These are phyloP conservation scores for Ogataea thermomethanolica DNA, from an alignment of 805 yeast genomes.

Conservation along the genomic window DNA sequence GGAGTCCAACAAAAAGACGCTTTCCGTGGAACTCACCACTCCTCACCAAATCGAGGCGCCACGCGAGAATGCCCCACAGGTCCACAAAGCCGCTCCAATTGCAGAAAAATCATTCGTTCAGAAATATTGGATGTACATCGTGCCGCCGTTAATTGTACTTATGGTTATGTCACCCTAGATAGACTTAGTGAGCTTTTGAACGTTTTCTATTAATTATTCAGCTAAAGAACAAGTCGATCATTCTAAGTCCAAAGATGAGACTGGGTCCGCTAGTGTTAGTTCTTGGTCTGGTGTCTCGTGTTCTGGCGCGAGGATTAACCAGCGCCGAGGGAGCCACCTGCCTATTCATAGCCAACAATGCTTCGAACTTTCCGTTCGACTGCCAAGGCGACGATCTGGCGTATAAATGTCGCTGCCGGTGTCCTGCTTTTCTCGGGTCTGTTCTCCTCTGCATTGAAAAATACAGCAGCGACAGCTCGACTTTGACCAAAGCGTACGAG, in stretches of 20 bases:
- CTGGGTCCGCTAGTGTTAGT: background rate
- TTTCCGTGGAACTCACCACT: conserved; percentile 8
- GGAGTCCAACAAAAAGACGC: background rate
- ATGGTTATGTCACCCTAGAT: conserved; percentile 26
- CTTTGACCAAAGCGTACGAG: conserved; percentile 30
- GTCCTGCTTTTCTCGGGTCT: conserved; percentile 35
- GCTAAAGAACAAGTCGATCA: too few species aligned
- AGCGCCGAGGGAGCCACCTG: conserved; percentile 38
- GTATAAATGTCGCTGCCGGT: conserved; percentile 34
- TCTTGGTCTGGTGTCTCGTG: background rate
- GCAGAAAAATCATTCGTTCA: conserved; percentile 48
- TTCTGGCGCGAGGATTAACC: conserved; percentile 30
- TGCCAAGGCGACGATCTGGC: conserved; percentile 34
- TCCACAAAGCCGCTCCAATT: conserved; percentile 8
- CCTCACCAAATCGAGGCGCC: conserved; percentile 14
- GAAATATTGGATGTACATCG: conserved; percentile 60
- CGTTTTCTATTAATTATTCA: too few species aligned
- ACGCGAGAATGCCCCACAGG: conserved; percentile 8
- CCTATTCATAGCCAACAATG: conserved; percentile 32
- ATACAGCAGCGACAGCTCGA: conserved; percentile 26
- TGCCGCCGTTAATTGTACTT: conserved; percentile 45
- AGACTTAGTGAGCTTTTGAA: background rate
- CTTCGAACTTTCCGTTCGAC: conserved; percentile 33
- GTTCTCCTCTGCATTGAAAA: conserved; percentile 35
- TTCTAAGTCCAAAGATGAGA: too few species aligned